Base-by-base conservation (phyloP, 495 filamentous ascomycete genomes). In the Cenococcum geophilum region DNA sequence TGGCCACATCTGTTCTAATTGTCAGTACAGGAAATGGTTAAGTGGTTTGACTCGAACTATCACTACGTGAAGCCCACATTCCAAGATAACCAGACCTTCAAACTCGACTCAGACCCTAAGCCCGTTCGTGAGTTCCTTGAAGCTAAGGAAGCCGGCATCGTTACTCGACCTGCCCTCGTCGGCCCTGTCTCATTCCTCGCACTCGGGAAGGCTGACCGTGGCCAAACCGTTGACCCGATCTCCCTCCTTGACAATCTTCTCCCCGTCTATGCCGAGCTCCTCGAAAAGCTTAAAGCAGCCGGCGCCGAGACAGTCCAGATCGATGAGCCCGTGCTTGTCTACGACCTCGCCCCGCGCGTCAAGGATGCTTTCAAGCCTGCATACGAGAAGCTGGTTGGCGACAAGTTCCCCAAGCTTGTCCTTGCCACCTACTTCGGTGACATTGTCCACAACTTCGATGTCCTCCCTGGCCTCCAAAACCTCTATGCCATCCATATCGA, bases 41-140 rank as follows among this genome's bases (percentile, higher is more conserved):
- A 98, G 80, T 98, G 95, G 93, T 98, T 98, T 75, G 93, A 98
- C 82, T 95, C 90, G 67, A 98, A 98, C 86, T 98, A 98, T 85
- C 93, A 98, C 83, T 97, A 97, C 80, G 93, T 97, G 77, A 97
- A 97, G 84, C 93, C 93, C 60, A 96, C 93, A 61, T 83, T 98
- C 59, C 88, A 95, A 77, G 87, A 97, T 78, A 86, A 88, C 81
- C 93, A 98, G 83, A 83, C 81, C 64, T 98, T 97, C 86, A 89
- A 89, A 76, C 89, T 98, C 56, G 77, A 80, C 63, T 73, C 82
- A 60, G 83, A 88, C 76, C 91, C 93, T 73, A 98, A 98, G 85
- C 90, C 93, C 68, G 87, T 98, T 64, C 79, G 76, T 67, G 89
- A 98, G 75, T 98, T 91, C 84, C 78, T 88, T 59, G 93, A 98